phyloP scores from a whole-genome alignment of 208 protist species.

The Leptomonas seymouri region DNA sequence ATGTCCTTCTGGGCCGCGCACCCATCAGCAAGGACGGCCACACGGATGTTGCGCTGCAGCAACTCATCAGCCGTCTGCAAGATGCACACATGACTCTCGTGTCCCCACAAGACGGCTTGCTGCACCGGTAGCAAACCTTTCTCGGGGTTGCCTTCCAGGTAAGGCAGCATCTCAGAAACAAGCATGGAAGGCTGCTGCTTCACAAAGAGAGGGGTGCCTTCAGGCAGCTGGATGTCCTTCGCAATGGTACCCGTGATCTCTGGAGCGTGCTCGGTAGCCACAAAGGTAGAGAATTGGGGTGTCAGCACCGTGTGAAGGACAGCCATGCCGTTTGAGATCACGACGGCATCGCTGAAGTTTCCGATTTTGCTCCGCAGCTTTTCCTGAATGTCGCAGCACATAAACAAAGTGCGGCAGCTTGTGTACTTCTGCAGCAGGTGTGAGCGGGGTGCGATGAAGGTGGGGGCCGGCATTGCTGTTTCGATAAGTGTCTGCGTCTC shows the following conservation, averaged over 20 bases:
- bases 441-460: constrained; percentile 13
- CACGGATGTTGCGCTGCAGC: constrained; percentile 60
- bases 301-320: constrained; percentile 38
- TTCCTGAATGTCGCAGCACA: constrained; percentile 75
- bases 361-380: constrained; percentile 40
- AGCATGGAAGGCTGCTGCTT: constrained; percentile 66
- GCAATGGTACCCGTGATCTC: constrained; percentile 55
- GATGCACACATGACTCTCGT: constrained; percentile 84
- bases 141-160: constrained; percentile 27
- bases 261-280: constrained; percentile 80
- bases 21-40: constrained; percentile 66
- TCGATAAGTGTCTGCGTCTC: no score
- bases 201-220: constrained; percentile 23
- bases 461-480: background rate
- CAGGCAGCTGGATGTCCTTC: constrained; percentile 55
- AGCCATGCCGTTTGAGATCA: constrained; percentile 70
- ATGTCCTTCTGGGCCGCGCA: constrained; percentile 56
- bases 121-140: constrained; percentile 34
- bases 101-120: constrained; percentile 74
- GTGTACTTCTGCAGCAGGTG: constrained; percentile 33
- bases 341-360: constrained; percentile 62
- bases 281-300: constrained; percentile 49
- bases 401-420: constrained; percentile 45
- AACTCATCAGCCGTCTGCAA: constrained; percentile 78
- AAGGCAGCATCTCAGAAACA: constrained; percentile 47